Evolutionary conservation across 2,329 filamentous ascomycete genomes (phyloP).

Genomic region (Cordyceps tenuipes): DNA sequence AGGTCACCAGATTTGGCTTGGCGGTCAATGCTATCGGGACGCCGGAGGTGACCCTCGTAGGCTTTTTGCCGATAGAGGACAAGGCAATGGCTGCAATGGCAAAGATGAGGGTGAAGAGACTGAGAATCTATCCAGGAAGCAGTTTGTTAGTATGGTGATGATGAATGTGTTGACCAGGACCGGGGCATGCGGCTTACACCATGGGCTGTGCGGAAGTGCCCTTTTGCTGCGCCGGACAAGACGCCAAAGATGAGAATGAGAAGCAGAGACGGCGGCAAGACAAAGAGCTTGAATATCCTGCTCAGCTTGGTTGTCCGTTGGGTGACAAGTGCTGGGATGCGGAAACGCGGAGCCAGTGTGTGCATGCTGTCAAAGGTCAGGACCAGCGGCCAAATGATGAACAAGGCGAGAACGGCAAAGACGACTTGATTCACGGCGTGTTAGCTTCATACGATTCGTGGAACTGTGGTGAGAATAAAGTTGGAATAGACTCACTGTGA

Average conservation of each 20-base stretch:
- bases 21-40: neutral
- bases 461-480: neutral
- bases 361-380: slow-evolving; percentile 21
- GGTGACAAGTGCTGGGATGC: slow-evolving; percentile 16
- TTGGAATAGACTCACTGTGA: neutral
- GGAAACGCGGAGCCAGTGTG: slow-evolving; percentile 20
- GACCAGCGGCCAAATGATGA: slow-evolving; percentile 21
- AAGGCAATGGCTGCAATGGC: slow-evolving; percentile 19
- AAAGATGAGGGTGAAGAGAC: slow-evolving; percentile 20
- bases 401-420: slow-evolving; percentile 18
- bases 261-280: slow-evolving; percentile 20
- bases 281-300: slow-evolving; percentile 20
- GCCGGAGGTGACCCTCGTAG: neutral
- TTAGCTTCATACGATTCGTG: neutral
- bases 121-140: slow-evolving; percentile 18
- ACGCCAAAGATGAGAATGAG: slow-evolving; percentile 21
- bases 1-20: neutral
- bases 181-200: slow-evolving; percentile 18
- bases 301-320: slow-evolving; percentile 17
- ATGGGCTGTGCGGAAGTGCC: slow-evolving; percentile 23
- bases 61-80: slow-evolving; percentile 19
- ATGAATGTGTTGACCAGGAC: too few relatives aligned
- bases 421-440: slow-evolving; percentile 6
- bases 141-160: neutral
- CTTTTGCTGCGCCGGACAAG: slow-evolving; percentile 16